Evolutionary conservation across 148 eudicot species (phyloP), one percentile per base, ranked within the genome.

Genomic region (Nyssa sinensis): DNA sequence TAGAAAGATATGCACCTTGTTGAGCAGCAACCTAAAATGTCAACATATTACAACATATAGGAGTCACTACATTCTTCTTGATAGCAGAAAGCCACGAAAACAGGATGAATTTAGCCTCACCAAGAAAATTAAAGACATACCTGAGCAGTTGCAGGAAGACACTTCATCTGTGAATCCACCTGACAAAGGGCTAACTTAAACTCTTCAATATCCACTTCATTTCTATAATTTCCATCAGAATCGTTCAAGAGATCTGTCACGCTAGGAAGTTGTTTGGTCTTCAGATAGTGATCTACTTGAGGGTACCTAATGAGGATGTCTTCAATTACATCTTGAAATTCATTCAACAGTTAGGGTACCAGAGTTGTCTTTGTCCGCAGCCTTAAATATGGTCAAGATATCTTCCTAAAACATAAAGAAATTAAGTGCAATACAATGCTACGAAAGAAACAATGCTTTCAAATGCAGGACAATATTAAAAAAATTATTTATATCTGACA

Each of bases 111-210:
- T 44, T 44, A 44, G 51, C 0, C 16, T 12, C 16, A 11, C 51
- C 6, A 65, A 39, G 23, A 19, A n/a, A 24, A 69, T 44, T 16
- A 24, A 68, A 19, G 35, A 75, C 16, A 62, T 49, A 94, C 98
- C 86, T 94, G 98, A 62, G 98, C 98, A 73, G 98, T 94, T 58
- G 97, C 97, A 16, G 98, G 98, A 73, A 92, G 90, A 79, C 84
- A 81, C 83, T 90, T 94, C 74, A 88, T 71, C 86, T 94, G 96
- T 9, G 90, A 82, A 83, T 94, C 98, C 3, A 90, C 98, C 19
- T 78, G 87, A 62, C 82, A 74, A 68, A 92, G 88, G 34, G 97
- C 97, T 71, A 71, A 39, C 75, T 89, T 90, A 72, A 94, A 94
- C 71, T 82, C 91, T 78, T 94, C 96, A 62, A 92, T 85, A 72